Evolutionary conservation across 768 basidiomycete genomes (phyloP), one percentile per base, ranked within the genome.

Genomic region (Mycena venus): DNA sequence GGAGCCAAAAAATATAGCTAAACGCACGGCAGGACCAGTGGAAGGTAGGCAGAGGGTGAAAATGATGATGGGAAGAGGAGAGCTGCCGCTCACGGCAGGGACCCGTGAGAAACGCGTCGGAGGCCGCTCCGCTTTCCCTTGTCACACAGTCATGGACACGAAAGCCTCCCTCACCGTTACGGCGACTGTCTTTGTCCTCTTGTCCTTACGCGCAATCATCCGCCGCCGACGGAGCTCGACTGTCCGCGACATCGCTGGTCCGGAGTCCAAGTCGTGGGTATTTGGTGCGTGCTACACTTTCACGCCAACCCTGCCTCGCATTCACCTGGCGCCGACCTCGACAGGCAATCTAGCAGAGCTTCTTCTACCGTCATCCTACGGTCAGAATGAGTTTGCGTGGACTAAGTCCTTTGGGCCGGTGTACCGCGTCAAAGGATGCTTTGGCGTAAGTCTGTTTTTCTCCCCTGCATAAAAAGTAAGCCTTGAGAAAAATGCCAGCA

Each of bases 321-420:
- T 19, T 40, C 34, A 32, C 51, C 65, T 66, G 34, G n/a, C 51
- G 34, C 34, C 49, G 32, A 56, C n/a, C 53, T 55, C 49, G 65
- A 66, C 34, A 66, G 65, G 65, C 25, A 66, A 66, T 38, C 51
- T 66, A 55, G 31, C 36, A 25, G 65, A 66, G 12, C 65, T 66
- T 40, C 65, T 66, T 11, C 34, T 66, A 40, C 65, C 65, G n/a
- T 27, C 51, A 53, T 38, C 51, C 49, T 66, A 66, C 23, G 65
- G 65, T 17, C 32, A 53, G 47, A n/a, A 66, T 66, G 65, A 66
- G 51, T 66, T 66, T 29, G 65, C 49, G 23, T 66, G 65, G 65
- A 55, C 65, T 6, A 66, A 53, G 44, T 23, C 40, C 2, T 66
- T 55, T 38, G 65, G 65, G 19, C 1, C 51, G 47, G 65, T 66